phyloP scores from a whole-genome alignment of 2,329 filamentous ascomycete species.

The Fusarium haematococcum region DNA sequence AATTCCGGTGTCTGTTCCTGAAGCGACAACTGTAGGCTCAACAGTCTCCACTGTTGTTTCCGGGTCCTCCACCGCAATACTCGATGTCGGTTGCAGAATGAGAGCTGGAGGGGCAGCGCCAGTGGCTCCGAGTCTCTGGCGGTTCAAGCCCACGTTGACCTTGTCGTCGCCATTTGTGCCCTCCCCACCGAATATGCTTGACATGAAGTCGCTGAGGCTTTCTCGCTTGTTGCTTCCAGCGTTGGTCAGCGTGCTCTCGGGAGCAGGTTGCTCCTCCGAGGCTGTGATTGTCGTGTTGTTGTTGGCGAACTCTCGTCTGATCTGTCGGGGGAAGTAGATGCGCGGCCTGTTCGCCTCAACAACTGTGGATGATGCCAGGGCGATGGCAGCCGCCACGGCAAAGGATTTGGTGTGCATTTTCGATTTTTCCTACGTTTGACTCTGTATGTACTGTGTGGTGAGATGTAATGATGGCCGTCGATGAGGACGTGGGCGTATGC shows the following conservation, averaged over 20 bases:
- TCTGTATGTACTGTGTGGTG: constrained; percentile 35
- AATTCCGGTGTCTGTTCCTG: constrained; percentile 40
- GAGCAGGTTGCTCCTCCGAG: constrained; percentile 28
- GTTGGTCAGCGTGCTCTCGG: constrained; percentile 22
- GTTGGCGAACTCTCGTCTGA: constrained; percentile 61
- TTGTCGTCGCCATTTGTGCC: constrained; percentile 2
- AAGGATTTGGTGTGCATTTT: constrained; percentile 64
- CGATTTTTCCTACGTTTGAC: constrained; percentile 18
- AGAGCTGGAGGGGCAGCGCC: constrained; percentile 31
- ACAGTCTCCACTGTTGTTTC: constrained; percentile 19
- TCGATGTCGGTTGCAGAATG: constrained; percentile 38
- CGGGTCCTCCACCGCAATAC: constrained; percentile 12
- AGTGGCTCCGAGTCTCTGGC: constrained; percentile 18
- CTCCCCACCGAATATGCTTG: constrained; percentile 34
- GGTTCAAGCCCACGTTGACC: constrained; percentile 14
- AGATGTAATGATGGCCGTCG: constrained; percentile 33
- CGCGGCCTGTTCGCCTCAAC: constrained; percentile 60
- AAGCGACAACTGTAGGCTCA: constrained; percentile 6
- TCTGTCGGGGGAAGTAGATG: constrained; percentile 69
- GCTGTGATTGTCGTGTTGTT: constrained; percentile 56
- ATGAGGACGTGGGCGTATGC: constrained; percentile 35
- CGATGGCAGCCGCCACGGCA: constrained; percentile 62
- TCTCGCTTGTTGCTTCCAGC: constrained; percentile 29
- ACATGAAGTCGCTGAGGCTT: constrained; percentile 39
- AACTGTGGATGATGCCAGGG: constrained; percentile 59